phyloP scores from a whole-genome alignment of 768 basidiomycete genomes.

The Lactarius vividus region DNA sequence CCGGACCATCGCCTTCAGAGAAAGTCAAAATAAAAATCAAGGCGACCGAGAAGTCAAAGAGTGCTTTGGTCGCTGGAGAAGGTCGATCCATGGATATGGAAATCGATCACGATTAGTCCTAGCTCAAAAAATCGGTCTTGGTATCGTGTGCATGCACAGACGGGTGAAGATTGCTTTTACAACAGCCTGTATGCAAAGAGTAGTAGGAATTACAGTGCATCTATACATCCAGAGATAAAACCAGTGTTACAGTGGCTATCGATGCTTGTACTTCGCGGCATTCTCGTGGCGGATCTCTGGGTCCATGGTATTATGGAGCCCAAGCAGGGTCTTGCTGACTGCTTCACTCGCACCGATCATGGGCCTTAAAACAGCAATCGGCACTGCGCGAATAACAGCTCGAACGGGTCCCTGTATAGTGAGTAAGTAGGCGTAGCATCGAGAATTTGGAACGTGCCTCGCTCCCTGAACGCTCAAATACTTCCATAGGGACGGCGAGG shows the following conservation, averaged over 20 bases:
- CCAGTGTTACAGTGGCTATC: constrained; percentile 36
- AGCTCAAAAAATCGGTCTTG: background rate
- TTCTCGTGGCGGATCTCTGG: constrained; percentile 79
- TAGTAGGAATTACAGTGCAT: background rate
- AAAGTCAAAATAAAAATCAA: constrained; percentile 77
- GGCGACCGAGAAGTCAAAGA: constrained; percentile 57
- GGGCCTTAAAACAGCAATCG: constrained; percentile 94
- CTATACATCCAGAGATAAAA: constrained; percentile 4
- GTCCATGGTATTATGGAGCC: constrained; percentile 90
- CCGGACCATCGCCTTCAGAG: constrained; percentile 42
- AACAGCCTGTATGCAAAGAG: background rate
- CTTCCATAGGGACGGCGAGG: constrained; percentile 98
- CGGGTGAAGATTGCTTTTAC: constrained; percentile 1
- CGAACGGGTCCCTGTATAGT: constrained; percentile 76
- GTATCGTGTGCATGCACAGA: background rate
- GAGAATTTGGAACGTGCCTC: constrained; percentile 54
- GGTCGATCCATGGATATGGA: constrained; percentile 93
- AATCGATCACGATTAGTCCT: constrained; percentile 64
- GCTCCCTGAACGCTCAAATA: constrained; percentile 90
- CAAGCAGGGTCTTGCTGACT: constrained; percentile 91
- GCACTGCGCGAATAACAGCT: constrained; percentile 94
- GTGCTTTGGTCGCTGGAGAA: constrained; percentile 77
- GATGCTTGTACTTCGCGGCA: constrained; percentile 92
- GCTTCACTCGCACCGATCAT: constrained; percentile 99
- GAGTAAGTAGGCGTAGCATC: constrained; percentile 6